Conservation (phyloP, 805 yeast species). For the Pachysolen tannophilus region DNA sequence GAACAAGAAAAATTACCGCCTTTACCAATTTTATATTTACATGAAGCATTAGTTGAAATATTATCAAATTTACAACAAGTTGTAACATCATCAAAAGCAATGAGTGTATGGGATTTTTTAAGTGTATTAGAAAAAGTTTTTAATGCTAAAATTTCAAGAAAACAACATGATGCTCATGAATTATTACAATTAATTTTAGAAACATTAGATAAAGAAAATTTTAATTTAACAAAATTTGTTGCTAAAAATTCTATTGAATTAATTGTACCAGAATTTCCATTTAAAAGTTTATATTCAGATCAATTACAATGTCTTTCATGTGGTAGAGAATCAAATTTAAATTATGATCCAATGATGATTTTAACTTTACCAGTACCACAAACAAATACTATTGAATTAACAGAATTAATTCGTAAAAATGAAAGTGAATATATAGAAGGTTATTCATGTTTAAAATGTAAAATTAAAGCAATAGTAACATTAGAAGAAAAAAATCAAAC, state of each 20-base stretch:
- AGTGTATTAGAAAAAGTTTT: slow-evolving; percentile 65
- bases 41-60: slow-evolving; percentile 45
- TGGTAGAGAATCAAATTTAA: slow-evolving; percentile 48
- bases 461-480: slow-evolving; percentile 33
- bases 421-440: slow-evolving; percentile 67
- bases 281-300: slow-evolving; percentile 58
- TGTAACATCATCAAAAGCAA: slow-evolving; percentile 39
- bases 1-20: slow-evolving; percentile 11
- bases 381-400: slow-evolving; percentile 26
- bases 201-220: slow-evolving; percentile 62
- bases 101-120: slow-evolving; percentile 75
- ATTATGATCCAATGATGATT: slow-evolving; percentile 55
- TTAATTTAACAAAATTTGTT: slow-evolving; percentile 28
- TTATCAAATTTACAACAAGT: slow-evolving; percentile 56
- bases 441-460: slow-evolving; percentile 74
- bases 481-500: slow-evolving; percentile 12
- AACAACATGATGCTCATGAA: slow-evolving; percentile 96
- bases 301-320: slow-evolving; percentile 68
- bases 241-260: slow-evolving; percentile 8
- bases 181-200: slow-evolving; percentile 75
- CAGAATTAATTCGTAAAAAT: slow-evolving; percentile 44
- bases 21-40: slow-evolving; percentile 47
- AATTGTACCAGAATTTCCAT: slow-evolving; percentile 56
- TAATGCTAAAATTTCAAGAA: slow-evolving; percentile 64
- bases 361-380: slow-evolving; percentile 73